phyloP scores from a whole-genome alignment of 805 yeast species.

The Brettanomyces anomalus region DNA sequence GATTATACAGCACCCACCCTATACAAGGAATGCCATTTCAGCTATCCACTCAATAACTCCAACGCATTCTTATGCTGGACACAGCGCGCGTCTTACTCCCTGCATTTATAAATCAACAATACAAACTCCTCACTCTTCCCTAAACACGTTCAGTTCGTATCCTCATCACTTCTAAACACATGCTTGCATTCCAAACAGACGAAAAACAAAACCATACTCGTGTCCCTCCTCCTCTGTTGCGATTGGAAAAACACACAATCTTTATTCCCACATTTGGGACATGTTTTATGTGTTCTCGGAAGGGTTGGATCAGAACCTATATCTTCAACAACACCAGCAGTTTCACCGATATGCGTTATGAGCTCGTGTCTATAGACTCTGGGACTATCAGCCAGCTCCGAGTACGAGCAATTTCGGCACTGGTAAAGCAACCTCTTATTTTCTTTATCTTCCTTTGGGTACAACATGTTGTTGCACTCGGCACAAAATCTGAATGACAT shows the following conservation, averaged over 20 bases:
- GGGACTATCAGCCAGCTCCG: conserved; percentile 83
- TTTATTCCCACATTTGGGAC: conserved; percentile 79
- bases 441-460: conserved; percentile 91
- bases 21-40: neutral
- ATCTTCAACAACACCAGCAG: conserved; percentile 95
- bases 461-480: conserved; percentile 96
- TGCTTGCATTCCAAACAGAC: conserved; percentile 85
- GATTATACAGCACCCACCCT: too few species aligned
- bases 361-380: conserved; percentile 89
- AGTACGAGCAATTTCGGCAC: conserved; percentile 90
- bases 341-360: conserved; percentile 85
- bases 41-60: too few species aligned
- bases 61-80: too few species aligned
- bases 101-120: too few species aligned
- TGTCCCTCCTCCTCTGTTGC: conserved; percentile 90
- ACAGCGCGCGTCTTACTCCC: too few species aligned
- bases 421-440: conserved; percentile 70
- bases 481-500: conserved; percentile 88
- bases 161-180: conserved; percentile 38
- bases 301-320: conserved; percentile 96
- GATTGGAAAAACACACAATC: conserved; percentile 96
- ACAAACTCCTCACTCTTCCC: too few species aligned
- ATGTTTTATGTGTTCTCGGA: conserved; percentile 89
- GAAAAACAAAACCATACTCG: conserved; percentile 89
- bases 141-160: neutral